Base-by-base conservation (phyloP, 2,329 filamentous ascomycete genomes). In the Stachybotrys chartarum region DNA sequence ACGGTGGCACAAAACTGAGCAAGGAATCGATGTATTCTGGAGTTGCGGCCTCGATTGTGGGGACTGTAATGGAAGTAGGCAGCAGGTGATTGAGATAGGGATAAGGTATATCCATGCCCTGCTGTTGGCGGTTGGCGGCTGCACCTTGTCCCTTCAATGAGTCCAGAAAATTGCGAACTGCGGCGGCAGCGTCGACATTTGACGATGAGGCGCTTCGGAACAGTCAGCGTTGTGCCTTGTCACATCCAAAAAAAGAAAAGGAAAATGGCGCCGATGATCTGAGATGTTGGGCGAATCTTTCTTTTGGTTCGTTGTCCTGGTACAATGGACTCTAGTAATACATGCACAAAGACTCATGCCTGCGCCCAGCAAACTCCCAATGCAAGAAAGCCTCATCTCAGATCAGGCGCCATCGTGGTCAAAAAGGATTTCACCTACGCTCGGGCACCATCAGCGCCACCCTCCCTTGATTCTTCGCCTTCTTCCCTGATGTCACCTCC, bases 401-500 rank as follows among this genome's bases (percentile, higher is more conserved):
- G 45, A n/a, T n/a, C 45, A 47, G 16, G 45, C 18, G 45, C 18
- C 45, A n/a, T 65, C 61, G 64, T 57, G 64, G 35, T 42, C 61
- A 66, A 67, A 62, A 63, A 67, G 65, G 63, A 62, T 68, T 10
- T 42, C 57, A 99, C 95, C 93, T 97, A 99, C 94, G 93, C 94
- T 97, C 94, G 86, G 76, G 90, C 95, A 68, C 95, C 94, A 75
- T 97, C 94, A 64, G 91, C 91, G 70, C 95, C 94, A 58, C 93
- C 94, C 74, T 96, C 91, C 76, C 95, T 83, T 61, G 93, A 85
- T 63, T 84, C 86, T 71, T 91, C 85, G 56, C 94, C 94, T 72
- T 97, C 94, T 72, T 95, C 86, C 72, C 92, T 84, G 63, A 96
- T 77, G 70, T 99, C 93, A 60, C 92, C 93, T 55, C 93, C 93